Percentiles rank a stretch among this genome's conserved stretches.
These are phyloP conservation scores for Leccinum boreale DNA, from an alignment of 768 basidiomycete genomes.

Conservation along the genomic window DNA sequence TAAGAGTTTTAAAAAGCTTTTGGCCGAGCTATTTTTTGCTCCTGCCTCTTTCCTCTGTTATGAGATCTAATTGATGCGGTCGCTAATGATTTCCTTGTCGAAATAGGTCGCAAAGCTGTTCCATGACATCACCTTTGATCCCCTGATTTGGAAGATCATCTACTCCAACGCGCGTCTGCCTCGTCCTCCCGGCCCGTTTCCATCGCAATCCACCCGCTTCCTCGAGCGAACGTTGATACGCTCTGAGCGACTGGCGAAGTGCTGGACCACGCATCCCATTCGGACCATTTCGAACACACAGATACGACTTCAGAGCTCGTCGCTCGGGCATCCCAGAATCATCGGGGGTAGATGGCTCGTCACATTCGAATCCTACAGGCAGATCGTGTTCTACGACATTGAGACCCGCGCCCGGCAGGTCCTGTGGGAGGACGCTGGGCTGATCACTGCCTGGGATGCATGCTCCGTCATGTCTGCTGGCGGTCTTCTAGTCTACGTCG, in stretches of 20 bases:
- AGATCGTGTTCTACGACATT: background rate
- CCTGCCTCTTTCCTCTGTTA: background rate
- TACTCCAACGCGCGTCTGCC: slow-evolving; percentile 3
- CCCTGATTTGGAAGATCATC: slow-evolving; percentile 5
- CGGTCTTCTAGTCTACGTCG: background rate
- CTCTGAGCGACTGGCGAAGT: slow-evolving; percentile 3
- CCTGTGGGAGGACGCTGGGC: background rate
- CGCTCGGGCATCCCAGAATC: background rate
- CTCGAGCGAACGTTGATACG: slow-evolving; percentile 5
- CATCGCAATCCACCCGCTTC: background rate
- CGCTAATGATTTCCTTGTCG: background rate
- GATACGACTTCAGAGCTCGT: background rate
- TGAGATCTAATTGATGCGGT: background rate
- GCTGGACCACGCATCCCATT: slow-evolving; percentile 9
- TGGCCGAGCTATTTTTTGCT: background rate
- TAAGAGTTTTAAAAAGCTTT: background rate
- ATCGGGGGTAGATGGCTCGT: slow-evolving; percentile 7
- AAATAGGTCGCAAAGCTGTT: slow-evolving; percentile 8
- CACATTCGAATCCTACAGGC: background rate
- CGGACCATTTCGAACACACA: background rate
- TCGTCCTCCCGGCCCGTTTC: slow-evolving; percentile 9
- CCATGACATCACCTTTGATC: background rate
- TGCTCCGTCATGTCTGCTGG: background rate
- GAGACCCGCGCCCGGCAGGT: slow-evolving; percentile 3
- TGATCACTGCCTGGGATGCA: background rate